A percentile compares a stretch with the other conserved stretches of the same genome.
phyloP scores from a whole-genome alignment of 768 basidiomycete genomes.

The Lenzites betulinus region DNA sequence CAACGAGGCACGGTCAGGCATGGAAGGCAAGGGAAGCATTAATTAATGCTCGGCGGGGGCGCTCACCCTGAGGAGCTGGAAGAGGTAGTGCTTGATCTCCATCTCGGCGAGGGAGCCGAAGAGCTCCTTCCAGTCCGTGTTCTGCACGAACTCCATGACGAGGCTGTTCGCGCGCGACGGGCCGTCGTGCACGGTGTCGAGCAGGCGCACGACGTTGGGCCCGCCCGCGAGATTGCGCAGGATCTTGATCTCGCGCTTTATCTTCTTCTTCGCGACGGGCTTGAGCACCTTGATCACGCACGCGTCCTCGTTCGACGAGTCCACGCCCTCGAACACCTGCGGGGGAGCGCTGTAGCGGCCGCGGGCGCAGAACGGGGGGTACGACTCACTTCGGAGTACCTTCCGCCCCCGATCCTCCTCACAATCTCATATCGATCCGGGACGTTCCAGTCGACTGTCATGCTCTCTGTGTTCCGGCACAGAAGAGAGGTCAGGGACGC shows the following conservation, averaged over 20 bases:
- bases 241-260: slow-evolving; percentile 98
- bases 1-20: background rate
- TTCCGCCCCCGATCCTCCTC: slow-evolving; percentile 90
- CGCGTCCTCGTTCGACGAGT: slow-evolving; percentile 87
- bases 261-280: slow-evolving; percentile 99
- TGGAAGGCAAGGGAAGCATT: background rate
- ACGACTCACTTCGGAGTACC: slow-evolving; percentile 82
- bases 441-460: slow-evolving; percentile 92
- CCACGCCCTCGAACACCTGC: slow-evolving; percentile 91
- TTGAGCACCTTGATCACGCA: slow-evolving; percentile 99
- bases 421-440: slow-evolving; percentile 98
- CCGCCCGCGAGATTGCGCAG: slow-evolving; percentile 94
- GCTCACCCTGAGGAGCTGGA: slow-evolving; percentile 85
- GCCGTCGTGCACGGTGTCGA: slow-evolving; percentile 95
- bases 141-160: slow-evolving; percentile 96
- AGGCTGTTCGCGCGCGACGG: slow-evolving; percentile 95
- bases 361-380: background rate
- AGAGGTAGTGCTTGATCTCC: slow-evolving; percentile 95
- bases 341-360: background rate
- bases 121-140: slow-evolving; percentile 93
- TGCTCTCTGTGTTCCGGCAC: slow-evolving; percentile 60
- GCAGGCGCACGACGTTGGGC: slow-evolving; percentile 88
- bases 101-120: slow-evolving; percentile 93
- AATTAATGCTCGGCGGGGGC: background rate
- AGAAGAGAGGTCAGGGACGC: background rate